Percentiles rank a stretch among this genome's conserved stretches.
Conservation (phyloP, 2,329 filamentous ascomycete genomes). For the Trichoderma atrobrunneum region DNA sequence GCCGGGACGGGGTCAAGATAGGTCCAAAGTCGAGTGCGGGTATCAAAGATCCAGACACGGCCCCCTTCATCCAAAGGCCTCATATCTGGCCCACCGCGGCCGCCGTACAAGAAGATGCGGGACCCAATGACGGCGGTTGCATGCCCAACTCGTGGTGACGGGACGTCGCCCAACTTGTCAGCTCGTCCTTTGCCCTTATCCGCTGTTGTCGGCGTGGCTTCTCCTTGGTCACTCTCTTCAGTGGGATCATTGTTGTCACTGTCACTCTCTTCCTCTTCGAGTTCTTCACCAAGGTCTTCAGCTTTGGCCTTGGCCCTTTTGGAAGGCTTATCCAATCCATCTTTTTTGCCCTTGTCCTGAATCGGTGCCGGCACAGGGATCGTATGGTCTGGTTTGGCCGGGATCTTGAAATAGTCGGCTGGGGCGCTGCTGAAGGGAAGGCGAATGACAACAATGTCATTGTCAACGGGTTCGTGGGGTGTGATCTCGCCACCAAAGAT, state of each 20-base stretch:
- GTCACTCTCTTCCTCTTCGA: constrained; percentile 7
- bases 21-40: constrained; percentile 61
- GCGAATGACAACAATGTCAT: constrained; percentile 65
- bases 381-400: constrained; percentile 47
- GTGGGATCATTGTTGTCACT: constrained; percentile 2
- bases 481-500: constrained; percentile 75
- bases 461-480: constrained; percentile 66
- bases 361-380: constrained; percentile 22
- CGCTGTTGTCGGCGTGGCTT: constrained; percentile 21
- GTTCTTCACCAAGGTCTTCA: constrained; percentile 3
- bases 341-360: constrained; percentile 34
- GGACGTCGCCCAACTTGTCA: constrained; percentile 45
- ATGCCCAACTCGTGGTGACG: constrained; percentile 68
- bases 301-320: constrained; percentile 22
- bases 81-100: constrained; percentile 68
- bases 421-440: constrained; percentile 56
- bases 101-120: constrained; percentile 78
- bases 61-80: constrained; percentile 71
- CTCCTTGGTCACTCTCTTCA: constrained; percentile 1
- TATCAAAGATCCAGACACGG: constrained; percentile 73
- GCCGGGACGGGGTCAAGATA: constrained; percentile 55
- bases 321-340: constrained; percentile 37
- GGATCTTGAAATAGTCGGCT: constrained; percentile 59
- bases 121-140: constrained; percentile 65
- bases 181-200: constrained; percentile 42